Evolutionary conservation across 306 rosid species (phyloP).

Genomic region (Cucurbita argyrosperma): DNA sequence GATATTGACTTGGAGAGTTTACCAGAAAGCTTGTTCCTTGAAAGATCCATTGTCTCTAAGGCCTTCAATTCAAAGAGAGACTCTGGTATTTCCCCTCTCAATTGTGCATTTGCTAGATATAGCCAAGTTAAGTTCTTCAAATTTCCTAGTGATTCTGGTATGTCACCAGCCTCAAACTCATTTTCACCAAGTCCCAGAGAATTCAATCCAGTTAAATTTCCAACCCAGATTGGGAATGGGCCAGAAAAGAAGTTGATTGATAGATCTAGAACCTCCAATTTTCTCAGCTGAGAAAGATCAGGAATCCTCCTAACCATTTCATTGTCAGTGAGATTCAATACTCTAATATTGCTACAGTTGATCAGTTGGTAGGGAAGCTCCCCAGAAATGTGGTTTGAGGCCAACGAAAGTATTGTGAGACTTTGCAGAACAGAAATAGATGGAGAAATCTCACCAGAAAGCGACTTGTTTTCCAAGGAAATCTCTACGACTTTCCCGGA

Average conservation of each 20-base stretch:
- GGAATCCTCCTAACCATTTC: conserved; percentile 47
- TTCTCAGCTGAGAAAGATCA: conserved; percentile 47
- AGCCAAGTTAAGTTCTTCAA: conserved; percentile 73
- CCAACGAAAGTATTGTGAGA: conserved; percentile 38
- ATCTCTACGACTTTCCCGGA: conserved; percentile 44
- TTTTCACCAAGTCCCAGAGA: conserved; percentile 55
- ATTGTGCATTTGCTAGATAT: conserved; percentile 38
- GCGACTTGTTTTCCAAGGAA: conserved; percentile 42
- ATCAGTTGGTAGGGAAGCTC: conserved; percentile 41
- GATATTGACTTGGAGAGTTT: conserved; percentile 57
- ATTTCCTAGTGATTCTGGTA: conserved; percentile 50
- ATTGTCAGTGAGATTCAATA: conserved; percentile 52
- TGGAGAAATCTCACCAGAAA: conserved; percentile 52
- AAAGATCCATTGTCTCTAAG: conserved; percentile 55
- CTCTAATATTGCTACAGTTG: conserved; percentile 34
- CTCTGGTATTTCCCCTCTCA: conserved; percentile 76
- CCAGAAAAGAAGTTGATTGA: conserved; percentile 49
- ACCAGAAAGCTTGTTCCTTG: conserved; percentile 67
- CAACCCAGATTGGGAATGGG: conserved; percentile 60
- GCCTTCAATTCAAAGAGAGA: conserved; percentile 48
- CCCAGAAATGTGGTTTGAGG: conserved; percentile 49
- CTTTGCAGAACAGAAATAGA: conserved; percentile 38
- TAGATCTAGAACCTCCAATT: conserved; percentile 52
- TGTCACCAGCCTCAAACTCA: conserved; percentile 24
- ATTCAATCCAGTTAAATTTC: conserved; percentile 35